Percentiles rank a stretch among this genome's conserved stretches.
These are phyloP conservation scores for Lomentospora prolificans DNA, from an alignment of 2,329 filamentous ascomycete genomes.

Conservation along the genomic window DNA sequence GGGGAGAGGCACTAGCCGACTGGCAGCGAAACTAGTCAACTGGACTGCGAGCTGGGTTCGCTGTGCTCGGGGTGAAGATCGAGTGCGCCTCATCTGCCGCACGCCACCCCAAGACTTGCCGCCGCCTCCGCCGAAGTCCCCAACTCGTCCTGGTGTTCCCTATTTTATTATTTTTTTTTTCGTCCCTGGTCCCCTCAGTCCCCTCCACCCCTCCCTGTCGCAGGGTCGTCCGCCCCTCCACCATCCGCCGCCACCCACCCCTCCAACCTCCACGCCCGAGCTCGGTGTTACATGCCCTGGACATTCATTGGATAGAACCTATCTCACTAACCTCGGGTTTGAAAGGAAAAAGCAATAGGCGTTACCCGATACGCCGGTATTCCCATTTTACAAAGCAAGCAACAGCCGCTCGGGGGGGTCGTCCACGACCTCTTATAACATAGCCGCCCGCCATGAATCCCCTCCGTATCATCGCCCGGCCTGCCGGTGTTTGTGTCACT, in stretches of 20 bases:
- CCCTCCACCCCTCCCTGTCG: neutral
- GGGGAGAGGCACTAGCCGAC: neutral
- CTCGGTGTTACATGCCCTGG: constrained; percentile 2
- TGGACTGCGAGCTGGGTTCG: neutral
- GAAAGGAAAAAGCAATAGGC: constrained; percentile 5
- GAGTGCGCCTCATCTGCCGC: neutral
- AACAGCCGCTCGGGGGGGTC: neutral
- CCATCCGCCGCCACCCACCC: neutral
- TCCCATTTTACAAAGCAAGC: neutral
- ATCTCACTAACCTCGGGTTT: neutral
- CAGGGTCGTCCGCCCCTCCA: neutral
- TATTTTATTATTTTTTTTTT: constrained; percentile 1
- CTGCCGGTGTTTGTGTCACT: constrained; percentile 5
- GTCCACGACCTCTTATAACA: neutral
- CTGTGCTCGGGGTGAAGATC: neutral
- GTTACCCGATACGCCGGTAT: constrained; percentile 2
- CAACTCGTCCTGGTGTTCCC: neutral
- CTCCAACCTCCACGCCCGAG: neutral
- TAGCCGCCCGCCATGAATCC: constrained; percentile 2
- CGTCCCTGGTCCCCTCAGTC: neutral
- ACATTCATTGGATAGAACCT: neutral
- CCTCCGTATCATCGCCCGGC: constrained; percentile 8
- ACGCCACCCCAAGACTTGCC: neutral
- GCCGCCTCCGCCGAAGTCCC: neutral
- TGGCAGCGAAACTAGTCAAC: too few relatives aligned